Base-by-base conservation (phyloP, 1,284 basidiomycete genomes). In the Erythrobasidium hasegawianum region DNA sequence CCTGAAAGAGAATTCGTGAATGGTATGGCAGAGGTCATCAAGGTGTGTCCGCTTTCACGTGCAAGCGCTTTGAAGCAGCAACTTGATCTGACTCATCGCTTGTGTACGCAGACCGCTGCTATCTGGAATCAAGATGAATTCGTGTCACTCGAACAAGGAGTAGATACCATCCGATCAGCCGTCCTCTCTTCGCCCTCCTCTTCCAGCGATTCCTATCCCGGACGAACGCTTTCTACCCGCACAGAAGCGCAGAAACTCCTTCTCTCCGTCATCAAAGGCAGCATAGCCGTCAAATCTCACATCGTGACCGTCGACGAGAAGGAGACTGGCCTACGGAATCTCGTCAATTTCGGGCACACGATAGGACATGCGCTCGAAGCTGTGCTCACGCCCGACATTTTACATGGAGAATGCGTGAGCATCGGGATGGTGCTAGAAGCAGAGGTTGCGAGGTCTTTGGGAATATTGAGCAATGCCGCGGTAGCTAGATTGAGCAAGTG, bases 1-100 rank as follows among this genome's bases (percentile, higher is more conserved):
- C 94, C 94, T 0, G 80, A 86, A 49, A 83, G 96, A 69, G 96
- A 98, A 77, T 94, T 97, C 72, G 89, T 90, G 49, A 98, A 98
- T 76, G 95, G 95, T 53, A 97, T 99, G 90, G 94, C 96, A 1
- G 95, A 99, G 78, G 89, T 97, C 2, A 86, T 98, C 78, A 98
- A 97, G 84, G 91, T 89, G 67, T 72, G 80, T 77, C 14, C 57
- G 39, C 14, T 5, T 57, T 41, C 43, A 26, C 58, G 43, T 59
- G 40, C 2, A 5, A 47, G 43, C 14, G 8, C 43, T 5, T 16
- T 24, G 5, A 14, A 47, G n/a, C n/a, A 38, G 27, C 49, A 5
- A 8, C n/a, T 14, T 38, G 14, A 20, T 22, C 29, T 50, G 9
- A 24, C 45, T 10, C 9, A n/a, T 43, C 43, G 7, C 41, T 64